Conservation (phyloP, 768 basidiomycete genomes). For the Mycena rosella region DNA sequence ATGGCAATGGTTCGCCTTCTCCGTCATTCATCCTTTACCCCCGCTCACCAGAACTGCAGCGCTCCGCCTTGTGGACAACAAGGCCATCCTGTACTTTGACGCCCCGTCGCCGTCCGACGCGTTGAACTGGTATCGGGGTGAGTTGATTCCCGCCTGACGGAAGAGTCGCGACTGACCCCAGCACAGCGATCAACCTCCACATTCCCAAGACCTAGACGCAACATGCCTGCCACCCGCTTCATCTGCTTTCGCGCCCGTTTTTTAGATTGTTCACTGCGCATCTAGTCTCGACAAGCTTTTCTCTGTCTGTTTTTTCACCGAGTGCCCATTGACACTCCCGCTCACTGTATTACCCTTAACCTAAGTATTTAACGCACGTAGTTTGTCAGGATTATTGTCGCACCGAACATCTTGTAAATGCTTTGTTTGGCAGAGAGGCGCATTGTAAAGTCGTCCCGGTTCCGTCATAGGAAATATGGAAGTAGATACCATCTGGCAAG, state of each 20-base stretch:
- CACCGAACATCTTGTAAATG: constrained; percentile 36
- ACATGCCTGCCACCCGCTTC: constrained; percentile 13
- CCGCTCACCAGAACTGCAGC: constrained; percentile 54
- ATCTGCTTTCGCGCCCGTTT: constrained; percentile 25
- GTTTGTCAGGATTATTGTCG: constrained; percentile 32
- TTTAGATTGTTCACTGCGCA: constrained; percentile 32
- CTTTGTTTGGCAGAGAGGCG: constrained; percentile 31
- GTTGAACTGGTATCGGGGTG: constrained; percentile 92
- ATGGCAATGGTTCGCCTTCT: constrained; percentile 77
- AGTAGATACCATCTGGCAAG: no score
- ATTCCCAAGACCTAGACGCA: constrained; percentile 79
- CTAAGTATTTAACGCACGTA: constrained; percentile 31
- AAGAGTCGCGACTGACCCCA: constrained; percentile 14
- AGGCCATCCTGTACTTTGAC: constrained; percentile 91
- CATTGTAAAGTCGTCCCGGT: constrained; percentile 16
- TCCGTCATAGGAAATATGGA: neutral
- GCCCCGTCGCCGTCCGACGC: constrained; percentile 88
- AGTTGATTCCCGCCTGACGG: constrained; percentile 28
- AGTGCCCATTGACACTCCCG: constrained; percentile 22
- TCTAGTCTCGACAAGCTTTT: constrained; percentile 33
- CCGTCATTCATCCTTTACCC: constrained; percentile 9
- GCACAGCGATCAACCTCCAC: constrained; percentile 87
- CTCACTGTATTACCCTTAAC: constrained; percentile 35
- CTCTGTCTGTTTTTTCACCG: constrained; percentile 14
- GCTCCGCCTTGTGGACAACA: constrained; percentile 91